Evolutionary conservation across 2,329 filamentous ascomycete genomes (phyloP).

Genomic region (Dissoconium aciculare): DNA sequence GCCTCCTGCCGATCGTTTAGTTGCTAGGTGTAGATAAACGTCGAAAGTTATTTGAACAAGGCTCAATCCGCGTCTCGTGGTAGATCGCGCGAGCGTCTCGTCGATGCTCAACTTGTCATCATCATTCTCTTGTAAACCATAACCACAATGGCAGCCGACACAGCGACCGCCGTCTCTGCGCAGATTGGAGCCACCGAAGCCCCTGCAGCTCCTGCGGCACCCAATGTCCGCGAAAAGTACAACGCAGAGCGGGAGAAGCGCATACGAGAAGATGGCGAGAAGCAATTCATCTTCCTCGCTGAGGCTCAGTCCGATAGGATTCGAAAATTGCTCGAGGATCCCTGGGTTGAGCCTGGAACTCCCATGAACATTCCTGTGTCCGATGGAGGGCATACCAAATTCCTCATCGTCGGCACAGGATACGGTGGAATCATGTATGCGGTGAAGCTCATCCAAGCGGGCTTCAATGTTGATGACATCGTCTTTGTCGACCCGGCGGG

Average conservation of each 20-base stretch:
- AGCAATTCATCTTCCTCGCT: constrained; percentile 18
- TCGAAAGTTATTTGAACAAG: too few species aligned
- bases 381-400: constrained; percentile 10
- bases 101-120: too few species aligned
- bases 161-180: too few species aligned
- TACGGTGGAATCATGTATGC: constrained; percentile 32
- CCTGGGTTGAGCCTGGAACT: constrained; percentile 15
- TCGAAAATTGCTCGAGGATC: constrained; percentile 18
- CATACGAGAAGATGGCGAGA: constrained; percentile 10
- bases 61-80: too few species aligned
- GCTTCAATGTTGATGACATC: constrained; percentile 25
- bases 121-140: too few species aligned
- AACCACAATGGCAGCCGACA: too few species aligned
- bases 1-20: too few species aligned
- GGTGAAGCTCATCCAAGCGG: constrained; percentile 26
- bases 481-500: constrained; percentile 32
- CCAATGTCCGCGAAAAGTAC: constrained; percentile 12
- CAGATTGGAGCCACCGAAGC: too few species aligned
- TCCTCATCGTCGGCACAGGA: constrained; percentile 30
- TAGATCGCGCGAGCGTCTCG: too few species aligned
- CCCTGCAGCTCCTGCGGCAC: too few species aligned
- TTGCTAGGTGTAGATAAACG: too few species aligned
- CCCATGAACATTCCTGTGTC: constrained; percentile 9
- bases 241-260: constrained; percentile 17
- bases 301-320: constrained; percentile 12